phyloP scores from a whole-genome alignment of 176 grass and related monocot genomes.

The Triticum aestivum region DNA sequence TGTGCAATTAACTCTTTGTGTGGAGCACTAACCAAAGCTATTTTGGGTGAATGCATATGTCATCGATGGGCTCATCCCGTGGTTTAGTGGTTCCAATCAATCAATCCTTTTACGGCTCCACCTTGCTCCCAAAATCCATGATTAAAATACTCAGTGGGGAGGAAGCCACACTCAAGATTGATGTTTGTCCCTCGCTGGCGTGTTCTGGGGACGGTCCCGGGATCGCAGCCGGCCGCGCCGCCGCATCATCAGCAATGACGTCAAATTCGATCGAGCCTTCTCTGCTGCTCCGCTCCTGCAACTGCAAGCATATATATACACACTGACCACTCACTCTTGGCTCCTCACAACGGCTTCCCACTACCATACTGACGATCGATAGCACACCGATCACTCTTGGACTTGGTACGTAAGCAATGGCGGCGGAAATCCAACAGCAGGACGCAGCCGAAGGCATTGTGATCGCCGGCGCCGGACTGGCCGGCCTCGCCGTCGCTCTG shows the following conservation, averaged over 20 bases:
- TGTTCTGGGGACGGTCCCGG: background rate
- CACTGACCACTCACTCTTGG: background rate
- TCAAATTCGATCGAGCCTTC: background rate
- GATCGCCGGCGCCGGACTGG: background rate
- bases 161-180: background rate
- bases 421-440: background rate
- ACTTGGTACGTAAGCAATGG: background rate
- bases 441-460: background rate
- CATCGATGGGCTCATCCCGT: background rate
- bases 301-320: background rate
- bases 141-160: background rate
- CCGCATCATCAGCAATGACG: conserved; percentile 17
- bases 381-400: background rate
- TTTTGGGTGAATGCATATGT: background rate
- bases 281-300: background rate
- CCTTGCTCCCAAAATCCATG: background rate
- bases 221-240: background rate
- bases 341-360: background rate
- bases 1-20: too few relatives aligned
- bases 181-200: background rate
- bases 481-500: conserved; percentile 1
- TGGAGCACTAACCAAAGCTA: too few relatives aligned
- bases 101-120: background rate
- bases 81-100: background rate
- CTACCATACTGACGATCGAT: background rate